phyloP scores from a whole-genome alignment of 2,329 filamentous ascomycete species.

The Aureobasidium subglaciale region DNA sequence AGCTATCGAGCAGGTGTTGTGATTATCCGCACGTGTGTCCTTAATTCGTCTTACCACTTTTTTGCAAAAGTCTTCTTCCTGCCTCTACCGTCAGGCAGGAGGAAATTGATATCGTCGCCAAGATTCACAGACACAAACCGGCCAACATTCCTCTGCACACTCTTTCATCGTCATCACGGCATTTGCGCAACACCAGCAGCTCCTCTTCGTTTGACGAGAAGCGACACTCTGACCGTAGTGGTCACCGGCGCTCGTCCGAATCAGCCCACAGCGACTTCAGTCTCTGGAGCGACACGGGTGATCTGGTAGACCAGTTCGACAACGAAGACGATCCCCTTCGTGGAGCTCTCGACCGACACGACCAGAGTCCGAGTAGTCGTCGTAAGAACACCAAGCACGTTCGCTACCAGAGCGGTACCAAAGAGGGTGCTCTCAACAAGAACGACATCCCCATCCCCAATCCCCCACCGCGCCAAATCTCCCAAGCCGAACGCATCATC shows the following conservation, averaged over 20 bases:
- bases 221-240: slow-evolving; percentile 40
- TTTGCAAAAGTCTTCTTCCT: slow-evolving; percentile 1
- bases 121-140: slow-evolving; percentile 71
- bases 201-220: slow-evolving; percentile 41
- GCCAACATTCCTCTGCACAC: slow-evolving; percentile 85
- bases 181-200: slow-evolving; percentile 29
- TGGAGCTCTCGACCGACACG: slow-evolving; percentile 32
- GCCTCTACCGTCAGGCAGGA: slow-evolving; percentile 8
- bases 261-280: slow-evolving; percentile 63
- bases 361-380: slow-evolving; percentile 18
- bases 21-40: not conserved
- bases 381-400: slow-evolving; percentile 48
- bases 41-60: not conserved
- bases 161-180: slow-evolving; percentile 45
- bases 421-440: slow-evolving; percentile 24
- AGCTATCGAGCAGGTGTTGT: slow-evolving; percentile 5
- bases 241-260: slow-evolving; percentile 47
- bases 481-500: slow-evolving; percentile 61
- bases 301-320: slow-evolving; percentile 84
- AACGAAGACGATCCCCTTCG: slow-evolving; percentile 76
- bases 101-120: slow-evolving; percentile 48
- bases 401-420: slow-evolving; percentile 51
- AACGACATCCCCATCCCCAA: slow-evolving; percentile 79
- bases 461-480: slow-evolving; percentile 56
- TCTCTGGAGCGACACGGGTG: slow-evolving; percentile 89